These are phyloP conservation scores for Dispira simplex DNA, from an alignment of 192 early-diverging fungal species.

Conservation along the genomic window DNA sequence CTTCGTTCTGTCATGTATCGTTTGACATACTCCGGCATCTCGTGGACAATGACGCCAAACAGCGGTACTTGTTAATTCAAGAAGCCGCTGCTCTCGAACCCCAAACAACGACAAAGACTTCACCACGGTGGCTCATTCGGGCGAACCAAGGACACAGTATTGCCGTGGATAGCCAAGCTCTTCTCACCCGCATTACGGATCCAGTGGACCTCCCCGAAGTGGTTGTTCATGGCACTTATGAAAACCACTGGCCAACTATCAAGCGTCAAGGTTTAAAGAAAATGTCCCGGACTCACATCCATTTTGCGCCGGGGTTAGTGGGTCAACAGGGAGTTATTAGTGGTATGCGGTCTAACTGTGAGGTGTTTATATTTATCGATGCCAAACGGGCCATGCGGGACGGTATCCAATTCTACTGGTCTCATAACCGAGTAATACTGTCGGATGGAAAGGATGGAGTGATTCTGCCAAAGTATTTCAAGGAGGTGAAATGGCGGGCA, in stretches of 20 bases:
- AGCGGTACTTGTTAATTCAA: slow-evolving; percentile 1
- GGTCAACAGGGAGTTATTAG: background rate
- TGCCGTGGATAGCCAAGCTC: background rate
- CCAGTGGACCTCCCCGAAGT: background rate
- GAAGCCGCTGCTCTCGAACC: background rate
- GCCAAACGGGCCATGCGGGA: background rate
- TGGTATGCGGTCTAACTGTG: background rate
- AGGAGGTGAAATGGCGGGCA: too few relatives aligned
- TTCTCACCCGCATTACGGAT: background rate
- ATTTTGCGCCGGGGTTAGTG: background rate
- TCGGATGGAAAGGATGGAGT: too few relatives aligned
- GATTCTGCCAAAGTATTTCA: too few relatives aligned
- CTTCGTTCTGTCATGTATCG: background rate
- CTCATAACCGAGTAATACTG: too few relatives aligned
- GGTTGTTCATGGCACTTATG: background rate
- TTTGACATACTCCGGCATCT: background rate
- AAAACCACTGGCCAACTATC: background rate
- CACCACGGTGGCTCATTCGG: background rate
- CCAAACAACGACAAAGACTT: background rate
- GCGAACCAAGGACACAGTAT: background rate
- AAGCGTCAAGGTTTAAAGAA: background rate
- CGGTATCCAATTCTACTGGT: too few relatives aligned
- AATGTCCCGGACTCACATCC: background rate
- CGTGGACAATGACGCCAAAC: background rate
- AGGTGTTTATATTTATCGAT: background rate